phyloP scores from a whole-genome alignment of 2,329 filamentous ascomycete genomes.

The Aspergillus pseudoviridinutans region DNA sequence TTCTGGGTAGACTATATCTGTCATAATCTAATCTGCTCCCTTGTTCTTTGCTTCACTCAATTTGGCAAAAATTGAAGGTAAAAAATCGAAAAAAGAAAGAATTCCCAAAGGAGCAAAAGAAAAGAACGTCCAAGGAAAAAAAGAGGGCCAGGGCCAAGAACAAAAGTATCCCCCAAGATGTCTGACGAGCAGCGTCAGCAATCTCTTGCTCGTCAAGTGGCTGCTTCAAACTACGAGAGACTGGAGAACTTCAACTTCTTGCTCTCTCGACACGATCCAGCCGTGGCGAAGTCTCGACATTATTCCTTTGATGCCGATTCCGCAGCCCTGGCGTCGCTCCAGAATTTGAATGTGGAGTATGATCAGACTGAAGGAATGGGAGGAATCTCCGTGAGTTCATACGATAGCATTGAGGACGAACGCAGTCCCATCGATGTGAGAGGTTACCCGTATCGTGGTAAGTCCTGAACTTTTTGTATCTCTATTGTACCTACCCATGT shows the following conservation, averaged over 20 bases:
- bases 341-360: slow-evolving; percentile 36
- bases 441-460: slow-evolving; percentile 39
- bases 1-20: slow-evolving; percentile 8
- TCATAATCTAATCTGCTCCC: slow-evolving; percentile 15
- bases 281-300: slow-evolving; percentile 29
- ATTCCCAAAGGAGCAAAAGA: slow-evolving; percentile 12
- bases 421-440: slow-evolving; percentile 35
- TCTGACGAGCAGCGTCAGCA: slow-evolving; percentile 25
- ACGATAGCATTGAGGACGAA: slow-evolving; percentile 40
- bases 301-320: slow-evolving; percentile 38
- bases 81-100: slow-evolving; percentile 7
- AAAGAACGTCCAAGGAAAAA: slow-evolving; percentile 3
- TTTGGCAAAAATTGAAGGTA: slow-evolving; percentile 3
- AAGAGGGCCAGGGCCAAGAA: neutral
- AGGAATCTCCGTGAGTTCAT: slow-evolving; percentile 39
- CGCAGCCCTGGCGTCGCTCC: slow-evolving; percentile 27
- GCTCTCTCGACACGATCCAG: slow-evolving; percentile 31
- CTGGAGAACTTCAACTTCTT: slow-evolving; percentile 37
- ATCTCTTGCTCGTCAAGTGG: slow-evolving; percentile 18
- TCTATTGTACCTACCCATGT: neutral
- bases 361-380: slow-evolving; percentile 40
- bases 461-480: slow-evolving; percentile 20
- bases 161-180: slow-evolving; percentile 22
- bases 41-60: slow-evolving; percentile 9
- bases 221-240: slow-evolving; percentile 29